These are phyloP conservation scores for Globisporangium parvum DNA, from an alignment of 352 stramenopile species.

Conservation along the genomic window DNA sequence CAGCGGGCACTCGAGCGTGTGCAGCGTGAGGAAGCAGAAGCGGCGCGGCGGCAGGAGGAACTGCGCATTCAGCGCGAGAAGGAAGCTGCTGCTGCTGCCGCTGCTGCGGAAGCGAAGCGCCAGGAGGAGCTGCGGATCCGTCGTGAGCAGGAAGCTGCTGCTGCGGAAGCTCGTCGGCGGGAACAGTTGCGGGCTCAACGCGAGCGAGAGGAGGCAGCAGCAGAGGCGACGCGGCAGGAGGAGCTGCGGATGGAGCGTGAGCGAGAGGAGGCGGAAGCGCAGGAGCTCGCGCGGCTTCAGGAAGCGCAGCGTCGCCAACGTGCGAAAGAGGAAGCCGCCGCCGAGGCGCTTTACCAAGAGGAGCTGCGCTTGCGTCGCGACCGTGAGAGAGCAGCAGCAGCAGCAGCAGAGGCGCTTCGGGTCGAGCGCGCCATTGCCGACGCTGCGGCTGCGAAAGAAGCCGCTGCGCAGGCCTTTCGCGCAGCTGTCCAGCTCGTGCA, in stretches of 20 bases:
- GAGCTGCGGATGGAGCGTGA: constrained; percentile 11
- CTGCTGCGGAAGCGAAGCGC: too few species aligned
- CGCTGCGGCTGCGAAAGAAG: not conserved
- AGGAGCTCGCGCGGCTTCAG: too few species aligned
- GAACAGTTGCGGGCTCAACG: not conserved
- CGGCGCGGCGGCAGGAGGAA: too few species aligned
- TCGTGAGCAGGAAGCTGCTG: not conserved
- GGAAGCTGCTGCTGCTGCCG: too few species aligned
- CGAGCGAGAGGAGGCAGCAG: not conserved
- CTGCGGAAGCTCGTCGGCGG: not conserved
- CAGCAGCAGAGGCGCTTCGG: not conserved
- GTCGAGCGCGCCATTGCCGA: not conserved
- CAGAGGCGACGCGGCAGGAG: constrained; percentile 9
- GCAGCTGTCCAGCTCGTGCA: constrained; percentile 35
- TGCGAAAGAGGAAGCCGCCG: not conserved
- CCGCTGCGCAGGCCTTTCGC: not conserved
- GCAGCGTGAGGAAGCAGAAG: too few species aligned
- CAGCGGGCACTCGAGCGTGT: too few species aligned
- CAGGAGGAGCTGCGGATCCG: too few species aligned
- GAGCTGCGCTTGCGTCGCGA: constrained; percentile 4
- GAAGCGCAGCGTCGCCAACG: constrained; percentile 2
- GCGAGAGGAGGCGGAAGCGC: not conserved
- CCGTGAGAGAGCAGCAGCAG: constrained; percentile 11
- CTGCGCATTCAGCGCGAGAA: too few species aligned
- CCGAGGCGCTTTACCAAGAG: constrained; percentile 14